These are phyloP conservation scores for Pseudogymnoascus pannorum DNA, from an alignment of 2,329 filamentous ascomycete species.

Conservation along the genomic window DNA sequence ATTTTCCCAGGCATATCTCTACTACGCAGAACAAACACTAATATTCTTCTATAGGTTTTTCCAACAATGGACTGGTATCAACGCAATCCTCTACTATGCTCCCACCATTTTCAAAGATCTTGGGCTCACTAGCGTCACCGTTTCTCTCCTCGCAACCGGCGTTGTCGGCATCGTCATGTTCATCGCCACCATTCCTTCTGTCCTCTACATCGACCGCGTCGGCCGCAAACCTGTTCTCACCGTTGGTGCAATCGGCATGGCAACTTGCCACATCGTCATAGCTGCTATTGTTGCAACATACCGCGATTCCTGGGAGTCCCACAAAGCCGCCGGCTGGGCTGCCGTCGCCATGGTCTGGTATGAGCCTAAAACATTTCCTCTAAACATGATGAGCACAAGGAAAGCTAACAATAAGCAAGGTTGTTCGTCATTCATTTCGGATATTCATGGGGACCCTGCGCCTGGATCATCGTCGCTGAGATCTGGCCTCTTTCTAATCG, in stretches of 20 bases:
- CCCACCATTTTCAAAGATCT: constrained; percentile 35
- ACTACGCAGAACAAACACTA: background rate
- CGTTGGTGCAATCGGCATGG: constrained; percentile 61
- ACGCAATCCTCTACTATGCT: constrained; percentile 38
- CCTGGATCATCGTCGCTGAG: constrained; percentile 69
- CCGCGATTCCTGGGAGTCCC: constrained; percentile 47
- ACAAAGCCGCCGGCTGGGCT: constrained; percentile 61
- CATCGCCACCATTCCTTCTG: constrained; percentile 57
- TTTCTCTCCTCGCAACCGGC: constrained; percentile 58
- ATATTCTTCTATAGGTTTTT: constrained; percentile 35
- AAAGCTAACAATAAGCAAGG: background rate
- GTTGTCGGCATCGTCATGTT: constrained; percentile 68
- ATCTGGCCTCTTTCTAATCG: constrained; percentile 66
- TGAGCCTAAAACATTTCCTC: constrained; percentile 55
- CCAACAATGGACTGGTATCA: constrained; percentile 43
- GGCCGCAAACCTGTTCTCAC: constrained; percentile 57
- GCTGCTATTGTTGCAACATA: constrained; percentile 61
- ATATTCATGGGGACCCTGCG: constrained; percentile 67
- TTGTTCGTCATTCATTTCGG: constrained; percentile 42
- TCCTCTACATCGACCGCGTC: constrained; percentile 57
- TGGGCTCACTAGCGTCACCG: constrained; percentile 38
- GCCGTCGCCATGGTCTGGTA: constrained; percentile 59
- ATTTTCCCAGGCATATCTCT: background rate
- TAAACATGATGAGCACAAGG: background rate
- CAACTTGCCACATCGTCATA: constrained; percentile 62